These are phyloP conservation scores for Tetrahymena elliotti DNA, from an alignment of 73 alveolate species.

Conservation along the genomic window DNA sequence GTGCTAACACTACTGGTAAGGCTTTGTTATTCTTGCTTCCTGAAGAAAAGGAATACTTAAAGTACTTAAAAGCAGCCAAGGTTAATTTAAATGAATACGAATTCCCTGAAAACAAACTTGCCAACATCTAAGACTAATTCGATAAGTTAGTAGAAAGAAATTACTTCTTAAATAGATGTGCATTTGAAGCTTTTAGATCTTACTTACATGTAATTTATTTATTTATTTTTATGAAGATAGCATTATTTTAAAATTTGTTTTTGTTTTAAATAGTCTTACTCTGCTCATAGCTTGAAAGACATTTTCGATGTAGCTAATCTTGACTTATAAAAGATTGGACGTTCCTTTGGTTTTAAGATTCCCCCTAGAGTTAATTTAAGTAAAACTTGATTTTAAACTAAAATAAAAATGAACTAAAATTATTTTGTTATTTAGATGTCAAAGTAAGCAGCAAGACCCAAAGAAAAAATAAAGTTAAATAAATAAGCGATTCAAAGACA, in stretches of 20 bases:
- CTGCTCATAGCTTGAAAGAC: slow-evolving; percentile 84
- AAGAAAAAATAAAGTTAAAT: slow-evolving; percentile 33
- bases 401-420: neutral
- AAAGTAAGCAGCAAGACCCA: slow-evolving; percentile 14
- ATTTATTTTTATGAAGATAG: neutral
- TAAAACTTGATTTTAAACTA: slow-evolving; percentile 19
- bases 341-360: slow-evolving; percentile 81
- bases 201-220: slow-evolving; percentile 27
- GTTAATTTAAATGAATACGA: slow-evolving; percentile 96
- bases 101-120: slow-evolving; percentile 93
- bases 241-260: neutral
- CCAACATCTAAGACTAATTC: slow-evolving; percentile 80
- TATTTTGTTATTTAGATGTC: neutral
- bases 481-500: neutral
- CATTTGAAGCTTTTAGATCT: slow-evolving; percentile 95
- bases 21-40: slow-evolving; percentile 97
- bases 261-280: slow-evolving; percentile 65
- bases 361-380: slow-evolving; percentile 86
- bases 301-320: slow-evolving; percentile 90
- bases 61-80: slow-evolving; percentile 83
- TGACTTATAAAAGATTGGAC: slow-evolving; percentile 87
- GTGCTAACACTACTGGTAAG: slow-evolving; percentile 81
- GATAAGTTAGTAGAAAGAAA: slow-evolving; percentile 95
- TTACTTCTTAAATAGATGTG: slow-evolving; percentile 88
- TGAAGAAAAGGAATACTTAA: slow-evolving; percentile 86